Evolutionary conservation across 1,284 basidiomycete genomes (phyloP).

Genomic region (Moesziomyces sp.): DNA sequence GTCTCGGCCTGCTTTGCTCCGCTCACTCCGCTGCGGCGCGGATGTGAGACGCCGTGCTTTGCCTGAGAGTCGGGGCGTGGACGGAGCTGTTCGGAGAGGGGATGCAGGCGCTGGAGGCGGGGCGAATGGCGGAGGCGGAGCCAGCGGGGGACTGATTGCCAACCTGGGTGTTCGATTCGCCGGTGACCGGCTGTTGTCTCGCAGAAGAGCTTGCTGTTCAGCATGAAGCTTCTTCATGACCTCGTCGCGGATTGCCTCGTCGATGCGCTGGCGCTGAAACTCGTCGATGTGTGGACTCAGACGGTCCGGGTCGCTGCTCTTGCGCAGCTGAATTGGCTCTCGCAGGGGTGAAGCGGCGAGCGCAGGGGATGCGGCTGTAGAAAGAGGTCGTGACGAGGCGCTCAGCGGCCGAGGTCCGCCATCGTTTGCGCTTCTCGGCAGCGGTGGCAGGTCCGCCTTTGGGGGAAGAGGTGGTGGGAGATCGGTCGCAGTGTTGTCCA

Average conservation of each 20-base stretch:
- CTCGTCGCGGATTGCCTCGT: slow-evolving; percentile 24
- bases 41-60: neutral
- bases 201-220: slow-evolving; percentile 11
- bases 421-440: neutral
- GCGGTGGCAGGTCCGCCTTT: neutral
- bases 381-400: neutral
- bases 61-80: neutral
- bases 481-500: neutral
- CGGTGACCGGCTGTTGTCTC: neutral
- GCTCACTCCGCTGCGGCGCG: neutral
- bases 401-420: neutral
- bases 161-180: slow-evolving; percentile 1
- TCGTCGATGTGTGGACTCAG: slow-evolving; percentile 3
- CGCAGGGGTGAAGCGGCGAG: neutral
- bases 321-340: slow-evolving; percentile 3
- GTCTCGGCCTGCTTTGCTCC: no score
- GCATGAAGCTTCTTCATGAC: slow-evolving; percentile 23
- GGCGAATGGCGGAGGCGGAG: slow-evolving; percentile 29
- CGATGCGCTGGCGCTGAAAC: slow-evolving; percentile 13
- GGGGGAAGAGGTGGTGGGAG: neutral
- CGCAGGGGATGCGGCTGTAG: neutral
- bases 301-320: neutral
- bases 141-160: slow-evolving; percentile 12
- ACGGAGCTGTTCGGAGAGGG: neutral
- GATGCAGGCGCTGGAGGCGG: slow-evolving; percentile 20